phyloP scores from a whole-genome alignment of 257 asterid genomes.

The Avicennia marina region DNA sequence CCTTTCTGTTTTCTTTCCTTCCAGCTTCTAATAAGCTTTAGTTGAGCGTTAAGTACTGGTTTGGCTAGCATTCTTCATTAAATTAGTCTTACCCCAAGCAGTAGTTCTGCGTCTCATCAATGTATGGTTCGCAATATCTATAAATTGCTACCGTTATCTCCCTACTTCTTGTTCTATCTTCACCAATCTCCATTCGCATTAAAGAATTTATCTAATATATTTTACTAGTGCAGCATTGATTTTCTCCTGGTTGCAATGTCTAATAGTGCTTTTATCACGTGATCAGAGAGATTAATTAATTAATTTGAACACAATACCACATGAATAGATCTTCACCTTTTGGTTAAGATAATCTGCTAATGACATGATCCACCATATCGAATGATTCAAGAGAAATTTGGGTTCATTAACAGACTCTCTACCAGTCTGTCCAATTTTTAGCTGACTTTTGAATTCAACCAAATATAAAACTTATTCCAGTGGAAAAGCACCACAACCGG shows the following conservation, averaged over 20 bases:
- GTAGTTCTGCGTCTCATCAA: slow-evolving; percentile 2
- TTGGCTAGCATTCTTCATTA: slow-evolving; percentile 15
- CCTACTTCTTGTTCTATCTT: too few relatives aligned
- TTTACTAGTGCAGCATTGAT: too few relatives aligned
- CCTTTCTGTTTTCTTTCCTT: neutral
- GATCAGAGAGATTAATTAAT: too few relatives aligned
- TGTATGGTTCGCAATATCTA: slow-evolving; percentile 13
- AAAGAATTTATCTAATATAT: neutral
- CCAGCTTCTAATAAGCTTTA: neutral
- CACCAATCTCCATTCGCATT: too few relatives aligned
- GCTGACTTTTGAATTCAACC: slow-evolving; percentile 20
- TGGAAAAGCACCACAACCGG: slow-evolving; percentile 27
- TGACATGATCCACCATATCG: neutral
- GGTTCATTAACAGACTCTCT: slow-evolving; percentile 35
- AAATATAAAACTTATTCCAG: slow-evolving; percentile 17
- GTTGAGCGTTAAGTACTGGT: slow-evolving; percentile 11
- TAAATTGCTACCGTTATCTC: slow-evolving; percentile 14
- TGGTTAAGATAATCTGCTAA: neutral
- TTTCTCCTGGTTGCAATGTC: neutral
- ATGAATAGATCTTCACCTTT: too few relatives aligned
- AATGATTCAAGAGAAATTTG: neutral
- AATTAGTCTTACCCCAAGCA: neutral
- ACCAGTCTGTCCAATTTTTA: too few relatives aligned
- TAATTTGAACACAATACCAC: too few relatives aligned
- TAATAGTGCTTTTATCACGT: too few relatives aligned